A percentile compares a stretch with the other conserved stretches of the same genome.
phyloP scores from a whole-genome alignment of 371 early-diverging fungal species.

The Synchytrium microbalum region DNA sequence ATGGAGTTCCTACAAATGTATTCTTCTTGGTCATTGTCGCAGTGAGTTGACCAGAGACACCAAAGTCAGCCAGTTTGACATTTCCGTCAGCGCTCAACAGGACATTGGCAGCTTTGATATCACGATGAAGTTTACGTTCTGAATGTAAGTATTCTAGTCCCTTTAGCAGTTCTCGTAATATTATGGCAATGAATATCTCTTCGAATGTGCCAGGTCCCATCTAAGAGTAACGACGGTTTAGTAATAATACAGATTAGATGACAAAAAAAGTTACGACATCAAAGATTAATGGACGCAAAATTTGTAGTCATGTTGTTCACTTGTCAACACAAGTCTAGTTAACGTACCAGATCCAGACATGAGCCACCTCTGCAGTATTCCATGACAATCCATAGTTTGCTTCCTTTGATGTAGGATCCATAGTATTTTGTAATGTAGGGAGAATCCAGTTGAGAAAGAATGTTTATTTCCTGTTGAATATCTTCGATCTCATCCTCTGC shows the following conservation, averaged over 20 bases:
- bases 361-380: conserved; percentile 89
- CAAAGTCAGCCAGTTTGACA: conserved; percentile 96
- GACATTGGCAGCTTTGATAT: conserved; percentile 75
- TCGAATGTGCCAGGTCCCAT: conserved; percentile 46
- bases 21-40: conserved; percentile 89
- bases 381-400: conserved; percentile 88
- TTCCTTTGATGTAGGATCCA: conserved; percentile 25
- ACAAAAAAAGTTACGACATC: conserved; percentile 4
- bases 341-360: conserved; percentile 74
- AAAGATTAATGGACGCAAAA: background rate
- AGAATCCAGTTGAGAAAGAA: conserved; percentile 90
- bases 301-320: no score
- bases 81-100: conserved; percentile 63
- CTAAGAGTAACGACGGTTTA: conserved; percentile 11
- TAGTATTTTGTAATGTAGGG: conserved; percentile 79
- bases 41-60: conserved; percentile 93
- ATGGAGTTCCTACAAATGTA: conserved; percentile 98
- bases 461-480: conserved; percentile 93
- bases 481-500: conserved; percentile 97
- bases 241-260: background rate
- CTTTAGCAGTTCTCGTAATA: conserved; percentile 78
- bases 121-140: conserved; percentile 90
- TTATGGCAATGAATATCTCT: conserved; percentile 87
- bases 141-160: conserved; percentile 93
- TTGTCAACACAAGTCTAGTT: background rate